These are phyloP conservation scores for Euphrasia arctica DNA, from an alignment of 305 asterid genomes.

Conservation along the genomic window DNA sequence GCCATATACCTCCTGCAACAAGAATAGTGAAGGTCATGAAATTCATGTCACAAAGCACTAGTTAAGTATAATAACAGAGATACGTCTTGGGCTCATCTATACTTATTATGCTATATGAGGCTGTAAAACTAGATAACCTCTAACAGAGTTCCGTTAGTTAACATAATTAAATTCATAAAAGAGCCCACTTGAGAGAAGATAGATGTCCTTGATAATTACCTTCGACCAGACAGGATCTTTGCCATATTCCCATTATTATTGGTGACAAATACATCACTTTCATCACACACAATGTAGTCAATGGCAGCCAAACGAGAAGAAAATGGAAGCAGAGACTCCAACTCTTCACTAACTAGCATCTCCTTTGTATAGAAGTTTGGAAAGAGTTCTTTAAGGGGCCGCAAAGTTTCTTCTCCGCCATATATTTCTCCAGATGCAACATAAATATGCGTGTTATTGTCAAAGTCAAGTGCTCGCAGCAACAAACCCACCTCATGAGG, in stretches of 20 bases:
- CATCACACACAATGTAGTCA: constrained; percentile 91
- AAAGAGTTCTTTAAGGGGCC: constrained; percentile 91
- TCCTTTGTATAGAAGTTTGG: constrained; percentile 96
- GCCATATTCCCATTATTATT: constrained; percentile 99
- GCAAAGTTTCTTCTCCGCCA: constrained; percentile 96
- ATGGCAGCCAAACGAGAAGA: constrained; percentile 98
- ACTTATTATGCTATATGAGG: constrained; percentile 2
- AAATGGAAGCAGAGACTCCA: constrained; percentile 69
- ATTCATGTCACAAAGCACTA: neutral
- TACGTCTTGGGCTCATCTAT: neutral
- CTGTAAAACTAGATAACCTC: constrained; percentile 2
- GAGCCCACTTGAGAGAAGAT: constrained; percentile 19
- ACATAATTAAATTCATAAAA: constrained; percentile 16
- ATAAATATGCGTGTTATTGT: constrained; percentile 72
- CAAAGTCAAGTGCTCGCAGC: constrained; percentile 95
- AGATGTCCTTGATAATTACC: constrained; percentile 44
- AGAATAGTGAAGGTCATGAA: constrained; percentile 22
- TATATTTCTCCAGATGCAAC: constrained; percentile 99
- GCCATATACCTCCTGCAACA: constrained; percentile 90
- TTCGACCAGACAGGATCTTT: constrained; percentile 95
- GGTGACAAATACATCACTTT: constrained; percentile 96
- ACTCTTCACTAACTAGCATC: constrained; percentile 79
- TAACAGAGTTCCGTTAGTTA: neutral
- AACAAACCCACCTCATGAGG: constrained; percentile 96
- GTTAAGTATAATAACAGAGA: neutral